Conservation (phyloP, 495 filamentous ascomycete species). For the Chaetomium tenue region DNA sequence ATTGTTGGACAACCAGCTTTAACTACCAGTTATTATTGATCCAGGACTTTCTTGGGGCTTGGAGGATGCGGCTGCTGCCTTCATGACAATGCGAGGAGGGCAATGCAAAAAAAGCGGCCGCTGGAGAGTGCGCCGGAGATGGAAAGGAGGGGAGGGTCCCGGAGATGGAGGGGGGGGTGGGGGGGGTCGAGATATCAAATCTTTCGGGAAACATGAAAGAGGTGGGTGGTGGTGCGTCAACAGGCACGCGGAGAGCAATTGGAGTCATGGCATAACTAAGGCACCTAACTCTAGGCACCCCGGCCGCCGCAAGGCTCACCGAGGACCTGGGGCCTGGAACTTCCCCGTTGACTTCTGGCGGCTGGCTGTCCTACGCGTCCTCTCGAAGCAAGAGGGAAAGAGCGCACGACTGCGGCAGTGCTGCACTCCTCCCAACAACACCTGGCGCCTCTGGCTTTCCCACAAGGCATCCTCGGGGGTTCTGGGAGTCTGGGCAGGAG, state of each 20-base stretch:
- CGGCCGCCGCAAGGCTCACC: slow-evolving; percentile 29
- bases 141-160: too few relatives aligned
- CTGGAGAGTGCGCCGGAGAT: background rate
- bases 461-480: slow-evolving; percentile 24
- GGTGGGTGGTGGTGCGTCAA: too few relatives aligned
- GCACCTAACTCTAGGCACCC: background rate
- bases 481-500: background rate
- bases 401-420: background rate
- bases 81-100: slow-evolving; percentile 21
- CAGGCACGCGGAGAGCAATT: slow-evolving; percentile 4
- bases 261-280: slow-evolving; percentile 12
- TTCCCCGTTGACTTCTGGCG: background rate
- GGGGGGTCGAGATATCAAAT: slow-evolving; percentile 7
- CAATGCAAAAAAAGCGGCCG: slow-evolving; percentile 16
- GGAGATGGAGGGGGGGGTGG: background rate
- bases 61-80: slow-evolving; percentile 29
- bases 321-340: slow-evolving; percentile 1
- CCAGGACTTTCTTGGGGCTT: background rate
- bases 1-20: slow-evolving; percentile 1
- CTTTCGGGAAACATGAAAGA: background rate
- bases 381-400: background rate
- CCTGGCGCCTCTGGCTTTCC: slow-evolving; percentile 14
- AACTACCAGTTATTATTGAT: background rate
- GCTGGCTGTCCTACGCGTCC: too few relatives aligned
- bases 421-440: too few relatives aligned